Conservation (phyloP, 1,139 yeast genomes). For the Taphrina confusa region DNA sequence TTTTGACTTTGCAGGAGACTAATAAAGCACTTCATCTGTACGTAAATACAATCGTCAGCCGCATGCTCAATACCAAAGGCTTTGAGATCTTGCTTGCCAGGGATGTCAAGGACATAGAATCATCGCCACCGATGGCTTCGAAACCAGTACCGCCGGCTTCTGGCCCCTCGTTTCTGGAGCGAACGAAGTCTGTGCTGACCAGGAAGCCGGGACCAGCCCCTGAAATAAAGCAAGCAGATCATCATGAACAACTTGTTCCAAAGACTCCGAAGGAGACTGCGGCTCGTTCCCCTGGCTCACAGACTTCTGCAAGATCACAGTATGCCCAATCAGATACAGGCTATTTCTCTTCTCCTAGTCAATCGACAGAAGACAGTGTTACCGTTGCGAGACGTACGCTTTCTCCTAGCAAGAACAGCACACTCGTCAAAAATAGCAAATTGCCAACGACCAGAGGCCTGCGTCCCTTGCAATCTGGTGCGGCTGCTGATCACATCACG, state of each 20-base stretch:
- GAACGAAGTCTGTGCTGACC: slow-evolving; percentile 15
- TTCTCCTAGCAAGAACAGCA: slow-evolving; percentile 1
- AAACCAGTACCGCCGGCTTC: neutral
- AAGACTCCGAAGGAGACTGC: too few species aligned
- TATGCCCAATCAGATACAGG: neutral
- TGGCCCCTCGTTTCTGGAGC: slow-evolving; percentile 4
- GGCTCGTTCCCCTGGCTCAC: neutral
- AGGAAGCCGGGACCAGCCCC: slow-evolving; percentile 1
- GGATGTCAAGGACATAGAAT: slow-evolving; percentile 13
- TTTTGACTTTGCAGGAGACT: slow-evolving; percentile 20
- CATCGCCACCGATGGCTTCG: neutral
- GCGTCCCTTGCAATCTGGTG: slow-evolving; percentile 17
- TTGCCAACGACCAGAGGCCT: slow-evolving; percentile 4
- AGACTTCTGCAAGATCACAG: neutral
- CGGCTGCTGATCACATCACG: slow-evolving; percentile 23
- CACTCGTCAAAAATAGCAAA: neutral
- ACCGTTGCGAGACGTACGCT: neutral
- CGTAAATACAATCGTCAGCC: slow-evolving; percentile 23
- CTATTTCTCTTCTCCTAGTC: neutral
- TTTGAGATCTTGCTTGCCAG: slow-evolving; percentile 24
- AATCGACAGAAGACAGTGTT: neutral
- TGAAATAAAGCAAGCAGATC: neutral
- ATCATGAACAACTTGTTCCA: neutral
- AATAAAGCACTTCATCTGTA: slow-evolving; percentile 24
- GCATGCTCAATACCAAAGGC: slow-evolving; percentile 22